Base-by-base conservation (phyloP, 768 basidiomycete species). In the Amanita rimosa region DNA sequence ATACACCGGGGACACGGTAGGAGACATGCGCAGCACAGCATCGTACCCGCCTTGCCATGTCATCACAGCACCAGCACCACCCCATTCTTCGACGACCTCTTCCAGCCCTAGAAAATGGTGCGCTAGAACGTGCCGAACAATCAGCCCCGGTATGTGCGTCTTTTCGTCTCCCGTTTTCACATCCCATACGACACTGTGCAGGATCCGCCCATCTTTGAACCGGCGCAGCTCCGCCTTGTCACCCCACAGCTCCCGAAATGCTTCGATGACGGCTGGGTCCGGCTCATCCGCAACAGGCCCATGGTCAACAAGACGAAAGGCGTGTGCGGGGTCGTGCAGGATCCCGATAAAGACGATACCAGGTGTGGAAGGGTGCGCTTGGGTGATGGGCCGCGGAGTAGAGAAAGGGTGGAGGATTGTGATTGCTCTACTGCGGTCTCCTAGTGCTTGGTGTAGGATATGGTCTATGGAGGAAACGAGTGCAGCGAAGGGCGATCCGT, bases 161-260 rank as follows among this genome's bases (percentile, higher is more conserved):
- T 89, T 81, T 52, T 92, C 89, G 45, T 95, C 91, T 0, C 76
- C 73, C 2, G 78, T 83, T 52, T 78, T 75, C 6, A 90, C 79
- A 16, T 96, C 85, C 96, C 96, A 99, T 2, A 98, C 93, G n/a
- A 97, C 91, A 55, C 86, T 90, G 63, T 97, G 92, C 4, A 76
- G 60, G 53, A 98, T 97, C 14, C 84, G 76, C 1, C 95, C 95
- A 57, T 99, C 94, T 63, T 97, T 94, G 72, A 99, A 99, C 34
- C 94, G 78, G 5, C 96, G 76, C 14, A 97, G 69, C 59, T 98
- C 95, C 0, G 93, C 83, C 62, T 92, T 95, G 34, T 77, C 69
- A 0, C 94, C 95, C 96, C 96, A 99, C 55, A 98, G 69, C 4
- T 79, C 74, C 19, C 83, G 79, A 72, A 96, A 99, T 3, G 68